Conservation (phyloP, 2,329 filamentous ascomycete genomes). For the Fusarium foetens region DNA sequence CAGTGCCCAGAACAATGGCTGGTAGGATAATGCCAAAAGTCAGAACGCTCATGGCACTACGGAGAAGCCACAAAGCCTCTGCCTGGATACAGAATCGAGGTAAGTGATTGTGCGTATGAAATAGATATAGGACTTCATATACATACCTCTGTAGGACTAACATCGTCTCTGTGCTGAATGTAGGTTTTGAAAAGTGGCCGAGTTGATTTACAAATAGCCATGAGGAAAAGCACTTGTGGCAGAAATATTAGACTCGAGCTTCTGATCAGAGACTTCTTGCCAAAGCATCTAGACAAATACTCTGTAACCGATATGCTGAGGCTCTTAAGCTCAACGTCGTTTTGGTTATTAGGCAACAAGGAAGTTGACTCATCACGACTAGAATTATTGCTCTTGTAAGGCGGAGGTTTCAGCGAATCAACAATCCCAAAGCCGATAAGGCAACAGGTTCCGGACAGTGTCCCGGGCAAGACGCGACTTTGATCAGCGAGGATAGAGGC, state of each 20-base stretch:
- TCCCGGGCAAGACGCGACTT: not conserved
- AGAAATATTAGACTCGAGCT: fast-evolving
- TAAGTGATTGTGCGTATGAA: not conserved
- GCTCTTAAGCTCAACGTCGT: not conserved
- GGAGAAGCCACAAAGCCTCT: not conserved
- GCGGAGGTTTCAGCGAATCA: not conserved
- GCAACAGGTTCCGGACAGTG: not conserved
- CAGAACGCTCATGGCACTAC: not conserved
- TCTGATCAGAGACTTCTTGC: not conserved
- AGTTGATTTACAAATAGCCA: not conserved
- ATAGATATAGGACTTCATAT: no score
- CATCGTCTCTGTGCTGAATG: not conserved
- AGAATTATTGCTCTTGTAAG: not conserved
- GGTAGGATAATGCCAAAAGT: not conserved
- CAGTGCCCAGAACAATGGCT: not conserved
- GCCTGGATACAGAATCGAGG: not conserved
- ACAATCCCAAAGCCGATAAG: not conserved
- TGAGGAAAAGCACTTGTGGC: not conserved
- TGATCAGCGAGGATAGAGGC: not conserved
- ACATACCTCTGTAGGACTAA: not conserved
- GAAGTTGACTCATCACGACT: not conserved
- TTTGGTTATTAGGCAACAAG: not conserved
- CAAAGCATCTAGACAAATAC: not conserved
- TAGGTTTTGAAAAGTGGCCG: not conserved
- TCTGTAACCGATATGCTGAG: not conserved